A percentile compares a stretch with the other conserved stretches of the same genome.
Evolutionary conservation across 306 rosid genomes (phyloP).

Genomic region (Lupinus albus): DNA sequence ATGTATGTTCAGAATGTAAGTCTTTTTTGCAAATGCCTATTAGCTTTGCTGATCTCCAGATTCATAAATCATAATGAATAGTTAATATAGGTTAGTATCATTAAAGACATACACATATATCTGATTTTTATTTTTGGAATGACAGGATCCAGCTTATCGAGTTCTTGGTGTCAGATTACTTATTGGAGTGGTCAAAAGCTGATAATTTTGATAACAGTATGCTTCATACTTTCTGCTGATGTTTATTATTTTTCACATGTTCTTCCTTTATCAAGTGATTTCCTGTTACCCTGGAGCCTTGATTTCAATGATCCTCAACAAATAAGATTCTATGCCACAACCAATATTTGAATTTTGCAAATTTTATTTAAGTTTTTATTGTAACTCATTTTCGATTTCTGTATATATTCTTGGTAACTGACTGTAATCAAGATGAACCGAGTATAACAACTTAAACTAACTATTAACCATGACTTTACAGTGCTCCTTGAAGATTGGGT

Average conservation of each 20-base stretch:
- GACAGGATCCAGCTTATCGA: conserved; percentile 88
- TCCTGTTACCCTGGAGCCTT: background rate
- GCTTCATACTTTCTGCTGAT: conserved; percentile 35
- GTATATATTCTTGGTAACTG: conserved; percentile 15
- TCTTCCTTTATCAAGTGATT: conserved; percentile 22
- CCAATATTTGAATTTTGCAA: background rate
- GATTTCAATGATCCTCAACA: conserved; percentile 15
- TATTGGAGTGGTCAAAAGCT: conserved; percentile 67
- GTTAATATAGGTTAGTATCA: background rate
- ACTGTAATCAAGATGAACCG: conserved; percentile 1
- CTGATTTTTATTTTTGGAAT: conserved; percentile 41
- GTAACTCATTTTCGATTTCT: conserved; percentile 22
- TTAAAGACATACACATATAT: conserved; percentile 1
- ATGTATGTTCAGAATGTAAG: conserved; percentile 80
- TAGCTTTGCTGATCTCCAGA: conserved; percentile 5
- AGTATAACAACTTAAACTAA: conserved; percentile 26
- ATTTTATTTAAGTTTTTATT: background rate
- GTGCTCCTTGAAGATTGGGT: conserved; percentile 87
- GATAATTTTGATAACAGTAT: conserved; percentile 64
- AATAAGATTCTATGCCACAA: conserved; percentile 4
- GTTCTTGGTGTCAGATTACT: conserved; percentile 78
- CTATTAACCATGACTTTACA: conserved; percentile 43
- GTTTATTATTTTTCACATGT: conserved; percentile 7
- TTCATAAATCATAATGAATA: conserved; percentile 10
- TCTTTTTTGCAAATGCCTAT: conserved; percentile 36